Conservation (phyloP, 1,284 basidiomycete genomes). For the Cutaneotrichosporon curvatum region DNA sequence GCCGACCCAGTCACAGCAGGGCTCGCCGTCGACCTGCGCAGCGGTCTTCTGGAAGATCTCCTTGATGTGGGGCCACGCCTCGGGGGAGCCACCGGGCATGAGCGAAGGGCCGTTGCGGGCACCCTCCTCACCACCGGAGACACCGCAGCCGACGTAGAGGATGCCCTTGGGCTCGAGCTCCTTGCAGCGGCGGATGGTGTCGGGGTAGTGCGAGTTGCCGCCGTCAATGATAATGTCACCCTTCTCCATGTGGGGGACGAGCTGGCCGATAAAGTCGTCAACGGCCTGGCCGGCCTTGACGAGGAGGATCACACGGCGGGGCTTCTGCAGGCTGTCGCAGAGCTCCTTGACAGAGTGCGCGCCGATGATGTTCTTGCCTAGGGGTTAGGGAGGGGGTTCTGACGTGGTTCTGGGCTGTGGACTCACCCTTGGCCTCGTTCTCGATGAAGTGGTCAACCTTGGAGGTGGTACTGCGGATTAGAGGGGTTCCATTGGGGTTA, state of each 20-base stretch:
- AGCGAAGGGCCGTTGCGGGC: conserved; percentile 95
- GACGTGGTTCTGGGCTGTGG: conserved; percentile 1
- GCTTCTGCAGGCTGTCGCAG: conserved; percentile 53
- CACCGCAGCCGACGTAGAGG: conserved; percentile 96
- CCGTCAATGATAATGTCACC: conserved; percentile 97
- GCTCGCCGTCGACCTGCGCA: conserved; percentile 90
- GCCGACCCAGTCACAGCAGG: conserved; percentile 99
- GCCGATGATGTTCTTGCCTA: conserved; percentile 88
- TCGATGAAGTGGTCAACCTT: conserved; percentile 95
- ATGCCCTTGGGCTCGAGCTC: conserved; percentile 92
- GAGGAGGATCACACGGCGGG: conserved; percentile 75
- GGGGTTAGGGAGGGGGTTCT: too few species aligned
- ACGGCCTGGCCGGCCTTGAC: conserved; percentile 64
- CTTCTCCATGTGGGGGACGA: conserved; percentile 55
- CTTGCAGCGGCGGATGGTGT: conserved; percentile 88
- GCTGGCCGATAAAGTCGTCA: conserved; percentile 55
- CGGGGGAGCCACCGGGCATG: conserved; percentile 95
- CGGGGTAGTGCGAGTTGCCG: conserved; percentile 98
- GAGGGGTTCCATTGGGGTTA: too few species aligned
- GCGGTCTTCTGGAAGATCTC: conserved; percentile 98
- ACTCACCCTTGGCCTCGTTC: conserved; percentile 83
- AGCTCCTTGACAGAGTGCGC: conserved; percentile 90
- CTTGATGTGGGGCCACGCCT: conserved; percentile 95
- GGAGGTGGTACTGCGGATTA: conserved; percentile 58
- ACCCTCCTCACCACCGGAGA: conserved; percentile 99